Conservation (phyloP, 345 rosid species). For the Sapria himalayana region DNA sequence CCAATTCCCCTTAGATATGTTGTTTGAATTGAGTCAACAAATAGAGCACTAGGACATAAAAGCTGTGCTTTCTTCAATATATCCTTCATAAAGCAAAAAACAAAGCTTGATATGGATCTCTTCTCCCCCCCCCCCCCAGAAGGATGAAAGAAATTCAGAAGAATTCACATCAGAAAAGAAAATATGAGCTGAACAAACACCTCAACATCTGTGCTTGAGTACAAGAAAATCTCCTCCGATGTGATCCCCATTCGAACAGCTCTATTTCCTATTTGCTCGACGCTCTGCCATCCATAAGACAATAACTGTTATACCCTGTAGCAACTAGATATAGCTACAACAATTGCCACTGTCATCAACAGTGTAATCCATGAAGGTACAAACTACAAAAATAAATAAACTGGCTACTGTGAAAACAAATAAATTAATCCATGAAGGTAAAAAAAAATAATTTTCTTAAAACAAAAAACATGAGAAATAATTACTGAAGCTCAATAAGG, state of each 20-base stretch:
- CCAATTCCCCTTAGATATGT: slow-evolving; percentile 51
- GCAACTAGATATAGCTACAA: no score
- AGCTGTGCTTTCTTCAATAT: slow-evolving; percentile 39
- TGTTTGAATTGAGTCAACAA: slow-evolving; percentile 85
- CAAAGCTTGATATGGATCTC: slow-evolving; percentile 3
- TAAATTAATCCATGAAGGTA: no score
- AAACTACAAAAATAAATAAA: no score
- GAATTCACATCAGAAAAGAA: not conserved
- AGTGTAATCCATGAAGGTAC: no score
- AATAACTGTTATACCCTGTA: no score
- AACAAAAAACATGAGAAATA: no score
- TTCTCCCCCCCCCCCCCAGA: not conserved
- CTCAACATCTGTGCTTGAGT: slow-evolving; percentile 83
- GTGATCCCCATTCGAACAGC: slow-evolving; percentile 58
- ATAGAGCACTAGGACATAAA: slow-evolving; percentile 50
- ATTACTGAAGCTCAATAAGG: no score
- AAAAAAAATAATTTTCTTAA: no score
- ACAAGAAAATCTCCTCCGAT: slow-evolving; percentile 46
- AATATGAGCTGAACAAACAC: slow-evolving; percentile 12
- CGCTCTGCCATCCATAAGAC: slow-evolving; percentile 32
- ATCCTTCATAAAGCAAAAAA: slow-evolving; percentile 29
- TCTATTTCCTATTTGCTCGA: slow-evolving; percentile 75
- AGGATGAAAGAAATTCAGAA: not conserved
- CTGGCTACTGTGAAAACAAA: no score
- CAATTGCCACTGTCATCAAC: no score